Evolutionary conservation across 495 filamentous ascomycete species (phyloP).

Genomic region (Beverwykella pulmonaria): DNA sequence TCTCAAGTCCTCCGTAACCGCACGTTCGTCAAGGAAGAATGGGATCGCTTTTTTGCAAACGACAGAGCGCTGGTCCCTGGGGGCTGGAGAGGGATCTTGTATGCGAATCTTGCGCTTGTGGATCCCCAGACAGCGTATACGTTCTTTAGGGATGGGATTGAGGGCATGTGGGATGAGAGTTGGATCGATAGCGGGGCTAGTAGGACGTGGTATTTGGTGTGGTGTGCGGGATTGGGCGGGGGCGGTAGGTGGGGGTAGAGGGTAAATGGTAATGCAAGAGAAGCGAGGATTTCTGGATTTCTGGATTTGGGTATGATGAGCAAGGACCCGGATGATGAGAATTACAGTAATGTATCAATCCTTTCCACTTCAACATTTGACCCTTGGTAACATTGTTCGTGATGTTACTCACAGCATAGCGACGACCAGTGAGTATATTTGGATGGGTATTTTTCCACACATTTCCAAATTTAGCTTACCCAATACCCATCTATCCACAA

Average conservation of each 20-base stretch:
- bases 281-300: no score
- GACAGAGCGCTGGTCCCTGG: slow-evolving; percentile 60
- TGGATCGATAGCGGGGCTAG: slow-evolving; percentile 86
- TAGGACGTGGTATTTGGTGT: slow-evolving; percentile 85
- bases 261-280: no score
- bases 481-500: background rate
- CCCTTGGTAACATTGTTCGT: no score
- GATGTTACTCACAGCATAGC: no score
- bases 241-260: slow-evolving; percentile 3
- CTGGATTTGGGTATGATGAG: no score
- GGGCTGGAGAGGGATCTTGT: slow-evolving; percentile 85
- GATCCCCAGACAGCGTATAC: slow-evolving; percentile 69
- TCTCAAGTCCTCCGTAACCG: slow-evolving; percentile 65
- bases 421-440: background rate
- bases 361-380: background rate
- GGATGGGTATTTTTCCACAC: background rate
- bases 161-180: slow-evolving; percentile 59
- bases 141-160: slow-evolving; percentile 65
- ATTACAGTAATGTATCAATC: background rate
- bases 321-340: no score
- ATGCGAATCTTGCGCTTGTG: slow-evolving; percentile 76
- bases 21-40: slow-evolving; percentile 80
- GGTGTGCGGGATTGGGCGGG: slow-evolving; percentile 61
- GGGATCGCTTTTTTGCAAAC: slow-evolving; percentile 72
- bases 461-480: background rate